These are phyloP conservation scores for Agaricus bisporus DNA, from an alignment of 768 basidiomycete species.

Conservation along the genomic window DNA sequence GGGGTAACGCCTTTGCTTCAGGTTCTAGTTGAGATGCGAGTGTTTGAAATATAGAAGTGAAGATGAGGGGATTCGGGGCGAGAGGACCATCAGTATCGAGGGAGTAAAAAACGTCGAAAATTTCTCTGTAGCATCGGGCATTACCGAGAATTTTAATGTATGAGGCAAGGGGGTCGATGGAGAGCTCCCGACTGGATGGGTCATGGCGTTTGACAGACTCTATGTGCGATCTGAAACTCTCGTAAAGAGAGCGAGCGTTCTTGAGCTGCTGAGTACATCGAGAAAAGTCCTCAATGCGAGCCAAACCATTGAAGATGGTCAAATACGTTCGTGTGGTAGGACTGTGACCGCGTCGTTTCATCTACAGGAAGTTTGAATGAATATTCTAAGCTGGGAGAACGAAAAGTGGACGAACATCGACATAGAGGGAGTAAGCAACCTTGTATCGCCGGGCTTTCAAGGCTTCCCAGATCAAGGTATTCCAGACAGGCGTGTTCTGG, in stretches of 20 bases:
- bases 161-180: slow-evolving; percentile 42
- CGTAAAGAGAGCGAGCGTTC: slow-evolving; percentile 56
- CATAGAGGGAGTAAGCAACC: slow-evolving; percentile 58
- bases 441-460: slow-evolving; percentile 52
- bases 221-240: slow-evolving; percentile 46
- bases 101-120: slow-evolving; percentile 72
- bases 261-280: slow-evolving; percentile 52
- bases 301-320: slow-evolving; percentile 63
- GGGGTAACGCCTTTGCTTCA: slow-evolving; percentile 35
- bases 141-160: slow-evolving; percentile 68
- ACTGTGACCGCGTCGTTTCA: slow-evolving; percentile 78
- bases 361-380: slow-evolving; percentile 34
- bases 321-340: slow-evolving; percentile 64
- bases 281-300: slow-evolving; percentile 57
- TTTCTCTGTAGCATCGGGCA: slow-evolving; percentile 51
- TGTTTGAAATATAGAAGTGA: slow-evolving; percentile 60
- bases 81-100: slow-evolving; percentile 59
- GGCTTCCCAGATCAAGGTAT: slow-evolving; percentile 65
- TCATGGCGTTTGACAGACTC: slow-evolving; percentile 42
- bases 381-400: slow-evolving; percentile 4
- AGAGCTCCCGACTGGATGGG: slow-evolving; percentile 40
- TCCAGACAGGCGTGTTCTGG: slow-evolving; percentile 75
- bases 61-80: slow-evolving; percentile 56
- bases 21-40: slow-evolving; percentile 17
- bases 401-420: slow-evolving; percentile 47